Percentiles rank a stretch among this genome's conserved stretches.
Evolutionary conservation across 2,329 filamentous ascomycete species (phyloP).

Genomic region (Acrocalymma vagum): DNA sequence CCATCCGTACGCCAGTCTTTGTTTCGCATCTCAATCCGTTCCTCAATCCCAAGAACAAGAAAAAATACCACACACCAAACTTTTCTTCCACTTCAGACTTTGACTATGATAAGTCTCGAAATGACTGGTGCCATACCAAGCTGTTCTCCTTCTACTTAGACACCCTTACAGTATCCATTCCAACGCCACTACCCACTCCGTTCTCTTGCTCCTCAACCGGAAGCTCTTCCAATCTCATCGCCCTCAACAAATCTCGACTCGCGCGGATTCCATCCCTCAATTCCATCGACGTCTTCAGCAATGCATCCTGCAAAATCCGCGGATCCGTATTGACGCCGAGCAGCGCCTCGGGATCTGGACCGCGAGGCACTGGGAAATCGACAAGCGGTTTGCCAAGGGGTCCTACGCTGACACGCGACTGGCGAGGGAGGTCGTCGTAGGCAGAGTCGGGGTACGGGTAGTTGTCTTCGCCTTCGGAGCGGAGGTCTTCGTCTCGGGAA

Average conservation of each 20-base stretch:
- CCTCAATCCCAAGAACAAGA: too few relatives aligned
- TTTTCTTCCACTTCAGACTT: too few relatives aligned
- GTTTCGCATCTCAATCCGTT: too few relatives aligned
- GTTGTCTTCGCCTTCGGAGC: slow-evolving; percentile 33
- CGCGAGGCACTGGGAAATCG: slow-evolving; percentile 42
- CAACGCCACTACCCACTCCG: too few relatives aligned
- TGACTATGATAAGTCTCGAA: too few relatives aligned
- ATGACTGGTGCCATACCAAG: too few relatives aligned
- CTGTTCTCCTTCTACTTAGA: too few relatives aligned
- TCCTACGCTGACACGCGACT: slow-evolving; percentile 33
- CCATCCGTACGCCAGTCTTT: too few relatives aligned
- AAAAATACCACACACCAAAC: too few relatives aligned
- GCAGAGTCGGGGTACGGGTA: slow-evolving; percentile 31
- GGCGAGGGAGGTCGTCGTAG: slow-evolving; percentile 26
- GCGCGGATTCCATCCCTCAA: slow-evolving; percentile 40
- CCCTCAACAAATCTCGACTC: slow-evolving; percentile 38
- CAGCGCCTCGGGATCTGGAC: slow-evolving; percentile 37
- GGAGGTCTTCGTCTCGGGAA: slow-evolving; percentile 27
- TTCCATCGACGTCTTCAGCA: slow-evolving; percentile 41
- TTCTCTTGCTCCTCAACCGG: slow-evolving; percentile 24
- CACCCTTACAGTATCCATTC: too few relatives aligned
- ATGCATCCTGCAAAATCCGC: slow-evolving; percentile 27
- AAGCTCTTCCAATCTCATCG: slow-evolving; percentile 40
- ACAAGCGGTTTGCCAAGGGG: slow-evolving; percentile 42
- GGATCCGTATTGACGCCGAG: slow-evolving; percentile 28